These are phyloP conservation scores for Coprinopsis marcescibilis DNA, from an alignment of 768 basidiomycete genomes.

Conservation along the genomic window DNA sequence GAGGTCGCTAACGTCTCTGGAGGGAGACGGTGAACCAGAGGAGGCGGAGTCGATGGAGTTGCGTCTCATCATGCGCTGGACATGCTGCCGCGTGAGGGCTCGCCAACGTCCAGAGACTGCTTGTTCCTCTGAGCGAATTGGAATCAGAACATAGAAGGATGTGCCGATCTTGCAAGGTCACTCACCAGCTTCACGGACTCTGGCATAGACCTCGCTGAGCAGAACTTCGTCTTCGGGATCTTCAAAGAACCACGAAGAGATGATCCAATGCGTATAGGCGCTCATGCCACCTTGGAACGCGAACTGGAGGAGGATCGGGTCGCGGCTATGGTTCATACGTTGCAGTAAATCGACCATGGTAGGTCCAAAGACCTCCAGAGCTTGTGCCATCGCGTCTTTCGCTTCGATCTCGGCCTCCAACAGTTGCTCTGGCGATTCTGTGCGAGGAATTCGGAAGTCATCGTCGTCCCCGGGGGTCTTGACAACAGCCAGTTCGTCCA, in stretches of 20 bases:
- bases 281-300: slow-evolving; percentile 41
- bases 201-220: slow-evolving; percentile 34
- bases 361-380: slow-evolving; percentile 27
- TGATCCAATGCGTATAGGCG: slow-evolving; percentile 45
- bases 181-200: slow-evolving; percentile 39
- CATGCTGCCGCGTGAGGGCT: slow-evolving; percentile 44
- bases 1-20: slow-evolving; percentile 22
- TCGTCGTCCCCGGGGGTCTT: slow-evolving; percentile 2
- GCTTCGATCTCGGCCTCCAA: slow-evolving; percentile 14
- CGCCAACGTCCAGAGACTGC: slow-evolving; percentile 52
- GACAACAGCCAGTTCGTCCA: not conserved
- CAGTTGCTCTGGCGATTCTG: not conserved
- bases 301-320: slow-evolving; percentile 37
- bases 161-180: not conserved
- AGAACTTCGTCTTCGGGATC: slow-evolving; percentile 42
- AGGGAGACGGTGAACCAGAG: slow-evolving; percentile 20
- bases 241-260: slow-evolving; percentile 46
- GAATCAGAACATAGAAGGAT: not conserved
- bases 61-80: slow-evolving; percentile 32
- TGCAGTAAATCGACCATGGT: slow-evolving; percentile 35
- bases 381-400: slow-evolving; percentile 22
- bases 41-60: slow-evolving; percentile 19
- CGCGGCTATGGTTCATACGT: slow-evolving; percentile 29
- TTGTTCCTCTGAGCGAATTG: slow-evolving; percentile 35
- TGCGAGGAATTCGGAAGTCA: not conserved